Base-by-base conservation (phyloP, 2,329 filamentous ascomycete genomes). In the Elsinoe batatas region DNA sequence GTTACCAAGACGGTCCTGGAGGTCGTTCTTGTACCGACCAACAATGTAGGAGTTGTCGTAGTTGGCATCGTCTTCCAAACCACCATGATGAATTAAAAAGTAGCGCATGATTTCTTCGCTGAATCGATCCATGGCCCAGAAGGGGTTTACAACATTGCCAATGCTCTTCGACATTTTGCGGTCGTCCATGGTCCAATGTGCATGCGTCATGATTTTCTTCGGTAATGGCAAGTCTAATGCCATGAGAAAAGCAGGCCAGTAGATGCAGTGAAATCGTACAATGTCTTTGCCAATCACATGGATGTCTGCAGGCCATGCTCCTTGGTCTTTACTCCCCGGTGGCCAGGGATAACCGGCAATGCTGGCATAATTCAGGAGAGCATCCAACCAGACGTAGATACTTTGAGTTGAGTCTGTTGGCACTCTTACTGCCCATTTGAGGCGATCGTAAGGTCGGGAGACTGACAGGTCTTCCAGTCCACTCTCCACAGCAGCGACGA, bases 221-320 rank as follows among this genome's bases (percentile, higher is more conserved):
- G 93, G 89, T 0, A 87, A 74, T 1, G 88, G 85, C 3, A 97
- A 76, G 53, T 84, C 83, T 12, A 96, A 75, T 1, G 93, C 91
- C 79, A 98, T 85, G 13, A 98, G 82, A 63, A 98, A 86, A 3
- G 93, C 93, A 0, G 93, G 93, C 93, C 94, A 98, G 75, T 98
- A 98, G 47, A 98, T 84, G 69, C 88, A 91, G 68, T 98, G 94
- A 70, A 98, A 98, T 15, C 90, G 85, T 57, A 95, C 77, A 61
- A 98, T 98, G 68, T 98, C 93, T 71, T 98, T 98, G 49, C 93
- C 93, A 56, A 98, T 85, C 22, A 98, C 82, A 44, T 98, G 93
- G 15, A 93, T 79, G 68, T 98, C 84, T 7, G 89, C 88, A 3
- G 93, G 93, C 91, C 93, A 98, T 20, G 87, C 83, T 50, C 79